These are phyloP conservation scores for Myxozyma udenii DNA, from an alignment of 805 yeast genomes.

Conservation along the genomic window DNA sequence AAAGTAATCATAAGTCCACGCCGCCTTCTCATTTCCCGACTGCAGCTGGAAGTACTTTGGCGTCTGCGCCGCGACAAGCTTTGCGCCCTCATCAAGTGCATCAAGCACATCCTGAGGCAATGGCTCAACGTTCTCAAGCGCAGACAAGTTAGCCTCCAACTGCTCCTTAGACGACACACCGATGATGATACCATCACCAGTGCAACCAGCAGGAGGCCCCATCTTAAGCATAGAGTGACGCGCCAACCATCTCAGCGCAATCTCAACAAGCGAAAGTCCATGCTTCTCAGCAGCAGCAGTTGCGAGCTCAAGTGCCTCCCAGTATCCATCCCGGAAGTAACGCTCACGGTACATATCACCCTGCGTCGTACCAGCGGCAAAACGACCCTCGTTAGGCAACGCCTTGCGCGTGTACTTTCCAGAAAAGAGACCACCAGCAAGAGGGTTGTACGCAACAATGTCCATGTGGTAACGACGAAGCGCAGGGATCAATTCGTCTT, in stretches of 20 bases:
- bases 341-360: slow-evolving; percentile 10
- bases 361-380: not conserved
- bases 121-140: slow-evolving; percentile 31
- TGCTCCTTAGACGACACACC: slow-evolving; percentile 17
- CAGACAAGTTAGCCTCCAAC: slow-evolving; percentile 10
- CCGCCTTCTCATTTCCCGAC: too few relatives aligned
- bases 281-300: slow-evolving; percentile 13
- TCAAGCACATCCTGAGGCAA: slow-evolving; percentile 29
- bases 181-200: slow-evolving; percentile 19
- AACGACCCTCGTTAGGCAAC: slow-evolving; percentile 1
- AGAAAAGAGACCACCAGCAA: slow-evolving; percentile 21
- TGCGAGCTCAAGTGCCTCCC: slow-evolving; percentile 16
- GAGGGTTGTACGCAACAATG: slow-evolving; percentile 32
- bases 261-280: slow-evolving; percentile 8
- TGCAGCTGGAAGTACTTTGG: slow-evolving; percentile 25
- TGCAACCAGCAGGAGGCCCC: slow-evolving; percentile 10
- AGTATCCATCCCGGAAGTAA: slow-evolving; percentile 17
- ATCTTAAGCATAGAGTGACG: slow-evolving; percentile 16
- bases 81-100: slow-evolving; percentile 33
- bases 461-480: slow-evolving; percentile 29
- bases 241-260: slow-evolving; percentile 21
- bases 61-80: slow-evolving; percentile 28
- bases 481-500: slow-evolving; percentile 31
- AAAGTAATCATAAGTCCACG: too few relatives aligned
- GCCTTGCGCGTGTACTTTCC: slow-evolving; percentile 13